Percentiles rank a stretch among this genome's conserved stretches.
Evolutionary conservation across 73 alveolate species (phyloP).

Genomic region (Blepharisma japonicum): DNA sequence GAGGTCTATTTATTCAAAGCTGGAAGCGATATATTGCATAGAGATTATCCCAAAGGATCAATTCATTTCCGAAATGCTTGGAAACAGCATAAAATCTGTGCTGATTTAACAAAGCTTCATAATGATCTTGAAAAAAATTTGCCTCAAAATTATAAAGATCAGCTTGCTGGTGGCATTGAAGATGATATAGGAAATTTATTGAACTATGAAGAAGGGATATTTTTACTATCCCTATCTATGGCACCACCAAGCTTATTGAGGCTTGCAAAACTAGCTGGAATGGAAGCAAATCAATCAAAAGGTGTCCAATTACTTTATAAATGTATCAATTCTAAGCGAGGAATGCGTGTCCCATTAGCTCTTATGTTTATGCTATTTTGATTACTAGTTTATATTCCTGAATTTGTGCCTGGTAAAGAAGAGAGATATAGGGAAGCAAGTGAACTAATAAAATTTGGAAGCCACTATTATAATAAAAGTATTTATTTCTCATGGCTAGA

Average conservation of each 20-base stretch:
- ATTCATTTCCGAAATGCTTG: constrained; percentile 31
- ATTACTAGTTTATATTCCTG: constrained; percentile 32
- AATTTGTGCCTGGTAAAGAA: constrained; percentile 36
- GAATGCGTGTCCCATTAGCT: constrained; percentile 31
- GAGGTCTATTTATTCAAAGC: constrained; percentile 24
- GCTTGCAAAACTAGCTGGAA: constrained; percentile 30
- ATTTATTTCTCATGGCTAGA: constrained; percentile 30
- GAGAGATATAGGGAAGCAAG: constrained; percentile 36
- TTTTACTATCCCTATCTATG: constrained; percentile 22
- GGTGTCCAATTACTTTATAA: constrained; percentile 31
- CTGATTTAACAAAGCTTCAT: not conserved
- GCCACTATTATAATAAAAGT: constrained; percentile 17
- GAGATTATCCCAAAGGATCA: constrained; percentile 24
- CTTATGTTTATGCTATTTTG: constrained; percentile 35
- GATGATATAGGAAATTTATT: constrained; percentile 9
- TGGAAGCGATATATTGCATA: constrained; percentile 29
- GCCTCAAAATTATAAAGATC: constrained; percentile 1
- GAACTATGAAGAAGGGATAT: constrained; percentile 17
- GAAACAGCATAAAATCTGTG: constrained; percentile 28
- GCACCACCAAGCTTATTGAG: constrained; percentile 33
- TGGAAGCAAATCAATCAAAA: constrained; percentile 25
- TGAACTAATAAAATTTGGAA: constrained; percentile 26
- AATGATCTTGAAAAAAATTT: not conserved
- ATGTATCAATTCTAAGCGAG: constrained; percentile 34
- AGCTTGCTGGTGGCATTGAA: not conserved